Conservation (phyloP, 441 rosid genomes). For the Jatropha podagrica region DNA sequence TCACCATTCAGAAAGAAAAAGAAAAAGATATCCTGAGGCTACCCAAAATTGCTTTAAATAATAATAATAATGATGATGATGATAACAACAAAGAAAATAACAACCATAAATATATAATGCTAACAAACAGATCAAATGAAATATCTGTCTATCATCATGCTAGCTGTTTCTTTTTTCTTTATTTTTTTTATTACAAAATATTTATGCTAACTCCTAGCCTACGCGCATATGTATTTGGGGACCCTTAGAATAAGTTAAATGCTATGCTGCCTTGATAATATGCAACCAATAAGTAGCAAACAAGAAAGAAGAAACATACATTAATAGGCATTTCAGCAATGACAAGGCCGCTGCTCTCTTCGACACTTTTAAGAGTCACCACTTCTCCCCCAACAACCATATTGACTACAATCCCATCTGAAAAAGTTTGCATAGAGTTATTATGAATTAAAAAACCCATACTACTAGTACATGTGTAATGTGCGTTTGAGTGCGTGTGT, state of each 20-base stretch:
- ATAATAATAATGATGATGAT: neutral
- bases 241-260: neutral
- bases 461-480: neutral
- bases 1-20: neutral
- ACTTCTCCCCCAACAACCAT: conserved; percentile 96
- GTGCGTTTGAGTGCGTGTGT: no score
- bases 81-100: conserved; percentile 1
- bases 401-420: conserved; percentile 91
- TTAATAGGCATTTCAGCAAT: conserved; percentile 93
- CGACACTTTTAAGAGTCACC: conserved; percentile 65
- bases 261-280: neutral
- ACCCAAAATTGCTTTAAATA: neutral
- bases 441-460: conserved; percentile 9
- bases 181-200: neutral
- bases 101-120: neutral
- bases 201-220: conserved; percentile 7
- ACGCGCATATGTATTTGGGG: conserved; percentile 13
- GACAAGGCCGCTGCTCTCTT: conserved; percentile 64
- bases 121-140: neutral
- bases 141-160: neutral
- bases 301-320: conserved; percentile 37
- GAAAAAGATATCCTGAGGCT: neutral
- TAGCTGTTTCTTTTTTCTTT: neutral
- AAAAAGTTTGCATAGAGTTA: conserved; percentile 19
- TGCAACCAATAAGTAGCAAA: conserved; percentile 2